A percentile compares a stretch with the other conserved stretches of the same genome.
phyloP scores from a whole-genome alignment of 2,329 filamentous ascomycete species.

The Mollisiaceae sp. region DNA sequence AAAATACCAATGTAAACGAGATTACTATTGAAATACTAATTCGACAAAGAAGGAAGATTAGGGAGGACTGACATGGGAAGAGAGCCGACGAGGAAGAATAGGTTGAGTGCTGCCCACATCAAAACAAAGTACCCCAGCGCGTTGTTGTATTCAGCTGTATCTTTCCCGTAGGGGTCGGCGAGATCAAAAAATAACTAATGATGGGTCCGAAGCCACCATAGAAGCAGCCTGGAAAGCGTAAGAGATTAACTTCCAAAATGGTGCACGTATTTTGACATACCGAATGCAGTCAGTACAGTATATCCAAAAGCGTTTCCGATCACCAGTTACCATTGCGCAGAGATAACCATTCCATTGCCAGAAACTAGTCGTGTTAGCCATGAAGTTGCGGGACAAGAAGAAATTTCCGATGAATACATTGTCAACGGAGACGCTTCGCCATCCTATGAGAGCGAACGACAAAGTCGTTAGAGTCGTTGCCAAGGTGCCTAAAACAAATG shows the following conservation, averaged over 20 bases:
- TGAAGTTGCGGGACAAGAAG: conserved; percentile 45
- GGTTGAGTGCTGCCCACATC: conserved; percentile 46
- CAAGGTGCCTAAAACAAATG: conserved; percentile 57
- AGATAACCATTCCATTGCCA: conserved; percentile 57
- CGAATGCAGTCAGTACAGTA: conserved; percentile 59
- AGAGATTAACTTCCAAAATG: not conserved
- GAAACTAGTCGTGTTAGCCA: conserved; percentile 31
- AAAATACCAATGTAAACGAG: conserved; percentile 55
- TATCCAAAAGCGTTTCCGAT: conserved; percentile 59
- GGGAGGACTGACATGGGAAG: conserved; percentile 39
- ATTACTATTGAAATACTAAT: conserved; percentile 37
- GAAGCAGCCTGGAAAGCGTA: conserved; percentile 47
- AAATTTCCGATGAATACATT: conserved; percentile 61
- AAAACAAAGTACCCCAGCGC: conserved; percentile 56
- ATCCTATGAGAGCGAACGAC: conserved; percentile 58
- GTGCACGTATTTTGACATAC: conserved; percentile 37
- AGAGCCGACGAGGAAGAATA: conserved; percentile 52
- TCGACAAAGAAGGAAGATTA: not conserved
- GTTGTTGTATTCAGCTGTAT: conserved; percentile 52
- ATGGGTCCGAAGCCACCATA: conserved; percentile 56
- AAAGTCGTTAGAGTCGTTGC: conserved; percentile 59
- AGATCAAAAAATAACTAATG: conserved; percentile 53
- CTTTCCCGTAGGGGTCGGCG: conserved; percentile 49
- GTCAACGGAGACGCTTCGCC: conserved; percentile 53
- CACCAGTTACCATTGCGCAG: conserved; percentile 60